Conservation (phyloP, 176 grass and related monocot genomes). For the Oropetium thomaeum region DNA sequence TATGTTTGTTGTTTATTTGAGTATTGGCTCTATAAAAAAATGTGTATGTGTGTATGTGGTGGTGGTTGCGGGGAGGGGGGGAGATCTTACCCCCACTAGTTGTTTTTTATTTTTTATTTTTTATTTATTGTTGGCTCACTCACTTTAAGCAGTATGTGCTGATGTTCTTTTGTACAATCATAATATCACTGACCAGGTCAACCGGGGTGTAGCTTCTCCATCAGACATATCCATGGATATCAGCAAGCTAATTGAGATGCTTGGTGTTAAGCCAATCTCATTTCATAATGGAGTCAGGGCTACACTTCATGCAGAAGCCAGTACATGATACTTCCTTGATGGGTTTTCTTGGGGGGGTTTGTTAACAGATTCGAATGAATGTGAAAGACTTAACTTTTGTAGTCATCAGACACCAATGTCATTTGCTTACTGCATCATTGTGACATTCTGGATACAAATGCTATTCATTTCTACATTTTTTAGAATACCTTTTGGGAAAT, state of each 20-base stretch:
- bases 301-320: constrained; percentile 52
- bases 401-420: not conserved
- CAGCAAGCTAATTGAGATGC: constrained; percentile 55
- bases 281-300: constrained; percentile 74
- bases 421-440: not conserved
- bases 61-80: too few relatives aligned
- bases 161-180: constrained; percentile 6
- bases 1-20: not conserved
- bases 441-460: constrained; percentile 25
- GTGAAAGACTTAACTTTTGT: constrained; percentile 14
- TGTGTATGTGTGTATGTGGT: too few relatives aligned
- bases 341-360: not conserved
- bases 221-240: constrained; percentile 98
- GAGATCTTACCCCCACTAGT: too few relatives aligned
- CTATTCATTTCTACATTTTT: not conserved
- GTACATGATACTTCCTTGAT: constrained; percentile 25
- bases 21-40: too few relatives aligned
- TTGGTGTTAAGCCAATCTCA: constrained; percentile 60
- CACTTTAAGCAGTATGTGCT: not conserved
- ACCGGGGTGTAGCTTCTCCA: constrained; percentile 77
- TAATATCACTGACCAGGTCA: constrained; percentile 45
- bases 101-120: too few relatives aligned
- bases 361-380: constrained; percentile 10
- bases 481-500: not conserved
- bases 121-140: too few relatives aligned